These are phyloP conservation scores for Chenopodium album DNA, from an alignment of 148 eudicot genomes.

Conservation along the genomic window DNA sequence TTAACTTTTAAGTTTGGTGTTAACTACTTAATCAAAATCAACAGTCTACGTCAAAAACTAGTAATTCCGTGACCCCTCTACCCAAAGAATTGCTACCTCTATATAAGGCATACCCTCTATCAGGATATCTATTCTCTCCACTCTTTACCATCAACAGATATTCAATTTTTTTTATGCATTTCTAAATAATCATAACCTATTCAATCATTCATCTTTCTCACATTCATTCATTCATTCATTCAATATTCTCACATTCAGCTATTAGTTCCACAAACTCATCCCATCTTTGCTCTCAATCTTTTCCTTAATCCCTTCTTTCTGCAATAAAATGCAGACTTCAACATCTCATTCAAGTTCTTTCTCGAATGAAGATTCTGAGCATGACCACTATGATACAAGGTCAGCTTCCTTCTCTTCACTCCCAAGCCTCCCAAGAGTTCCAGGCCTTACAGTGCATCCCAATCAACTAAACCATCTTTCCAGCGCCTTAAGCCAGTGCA, in stretches of 20 bases:
- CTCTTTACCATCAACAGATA: background rate
- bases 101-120: slow-evolving; percentile 19
- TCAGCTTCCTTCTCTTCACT: slow-evolving; percentile 35
- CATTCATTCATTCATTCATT: background rate
- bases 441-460: slow-evolving; percentile 31
- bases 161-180: slow-evolving; percentile 10
- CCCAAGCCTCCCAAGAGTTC: slow-evolving; percentile 41
- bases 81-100: slow-evolving; percentile 18
- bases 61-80: slow-evolving; percentile 7
- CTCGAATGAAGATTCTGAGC: slow-evolving; percentile 20
- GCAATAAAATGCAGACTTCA: slow-evolving; percentile 28
- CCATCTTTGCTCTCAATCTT: background rate
- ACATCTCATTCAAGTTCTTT: slow-evolving; percentile 14
- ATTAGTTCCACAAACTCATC: background rate
- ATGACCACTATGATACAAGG: background rate
- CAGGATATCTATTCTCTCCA: slow-evolving; percentile 11
- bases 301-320: slow-evolving; percentile 9
- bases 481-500: slow-evolving; percentile 44
- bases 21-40: background rate
- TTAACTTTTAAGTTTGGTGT: background rate
- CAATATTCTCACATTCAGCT: background rate
- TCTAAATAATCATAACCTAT: background rate
- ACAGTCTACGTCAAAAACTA: background rate
- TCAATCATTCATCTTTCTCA: slow-evolving; percentile 11
- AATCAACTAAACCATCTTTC: slow-evolving; percentile 27